Conservation (phyloP, 1,139 yeast genomes). For the Wickerhamomyces sp. region DNA sequence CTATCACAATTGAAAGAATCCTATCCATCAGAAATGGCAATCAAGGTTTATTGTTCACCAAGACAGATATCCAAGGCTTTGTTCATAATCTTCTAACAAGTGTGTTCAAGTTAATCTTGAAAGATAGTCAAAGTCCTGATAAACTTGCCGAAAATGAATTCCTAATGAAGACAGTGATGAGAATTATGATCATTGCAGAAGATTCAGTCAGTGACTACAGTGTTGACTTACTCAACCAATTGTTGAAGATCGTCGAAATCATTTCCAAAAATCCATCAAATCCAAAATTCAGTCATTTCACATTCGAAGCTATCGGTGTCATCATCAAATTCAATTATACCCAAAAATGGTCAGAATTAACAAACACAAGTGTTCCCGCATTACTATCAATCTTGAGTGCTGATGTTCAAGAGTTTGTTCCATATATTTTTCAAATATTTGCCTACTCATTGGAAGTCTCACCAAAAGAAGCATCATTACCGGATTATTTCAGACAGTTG, state of each 20-base stretch:
- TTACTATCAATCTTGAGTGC: slow-evolving; percentile 64
- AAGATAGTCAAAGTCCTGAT: slow-evolving; percentile 66
- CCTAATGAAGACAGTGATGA: slow-evolving; percentile 81
- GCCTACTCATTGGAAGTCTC: slow-evolving; percentile 69
- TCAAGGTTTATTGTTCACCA: slow-evolving; percentile 56
- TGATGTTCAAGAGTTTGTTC: slow-evolving; percentile 92
- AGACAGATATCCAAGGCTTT: slow-evolving; percentile 60
- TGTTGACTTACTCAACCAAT: slow-evolving; percentile 50
- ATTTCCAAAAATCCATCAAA: slow-evolving; percentile 91
- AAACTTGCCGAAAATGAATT: slow-evolving; percentile 94
- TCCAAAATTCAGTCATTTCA: slow-evolving; percentile 86
- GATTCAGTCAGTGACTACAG: slow-evolving; percentile 45
- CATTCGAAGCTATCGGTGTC: slow-evolving; percentile 84
- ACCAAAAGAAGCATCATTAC: slow-evolving; percentile 46
- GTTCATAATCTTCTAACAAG: slow-evolving; percentile 53
- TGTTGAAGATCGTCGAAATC: slow-evolving; percentile 61
- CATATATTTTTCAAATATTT: slow-evolving; percentile 85
- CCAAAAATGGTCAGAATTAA: slow-evolving; percentile 38
- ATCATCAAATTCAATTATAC: slow-evolving; percentile 51
- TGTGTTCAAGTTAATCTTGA: slow-evolving; percentile 61
- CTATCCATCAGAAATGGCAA: slow-evolving; percentile 64
- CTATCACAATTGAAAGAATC: slow-evolving; percentile 87
- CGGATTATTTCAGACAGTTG: slow-evolving; percentile 59
- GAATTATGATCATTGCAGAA: slow-evolving; percentile 73
- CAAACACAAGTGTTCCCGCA: slow-evolving; percentile 59